Percentiles rank a stretch among this genome's conserved stretches.
Conservation (phyloP, 495 filamentous ascomycete genomes). For the Podospora tetraspora region DNA sequence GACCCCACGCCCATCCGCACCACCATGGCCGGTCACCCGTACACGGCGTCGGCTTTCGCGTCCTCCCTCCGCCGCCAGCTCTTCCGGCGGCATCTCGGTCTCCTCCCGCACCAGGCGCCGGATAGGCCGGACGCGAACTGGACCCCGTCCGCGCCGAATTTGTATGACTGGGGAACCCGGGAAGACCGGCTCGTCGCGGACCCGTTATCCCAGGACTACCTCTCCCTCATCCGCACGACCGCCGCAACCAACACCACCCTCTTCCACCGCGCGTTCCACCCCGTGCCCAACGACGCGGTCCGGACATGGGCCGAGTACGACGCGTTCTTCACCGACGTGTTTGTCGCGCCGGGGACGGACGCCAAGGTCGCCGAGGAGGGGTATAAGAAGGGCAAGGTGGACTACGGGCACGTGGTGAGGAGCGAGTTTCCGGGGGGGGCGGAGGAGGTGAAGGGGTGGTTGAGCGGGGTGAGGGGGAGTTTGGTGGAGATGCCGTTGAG, state of each 20-base stretch:
- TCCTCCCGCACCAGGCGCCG: slow-evolving; percentile 65
- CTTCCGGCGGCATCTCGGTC: slow-evolving; percentile 86
- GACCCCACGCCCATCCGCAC: slow-evolving; percentile 66
- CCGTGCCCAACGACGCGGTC: slow-evolving; percentile 76
- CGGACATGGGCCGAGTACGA: slow-evolving; percentile 83
- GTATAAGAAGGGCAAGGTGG: slow-evolving; percentile 40
- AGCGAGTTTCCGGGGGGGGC: slow-evolving; percentile 68
- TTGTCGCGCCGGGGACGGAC: slow-evolving; percentile 47
- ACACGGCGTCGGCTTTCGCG: slow-evolving; percentile 73
- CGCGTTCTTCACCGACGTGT: slow-evolving; percentile 66
- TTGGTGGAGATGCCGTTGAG: slow-evolving; percentile 90
- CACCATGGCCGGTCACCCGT: slow-evolving; percentile 65
- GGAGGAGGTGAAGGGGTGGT: slow-evolving; percentile 72
- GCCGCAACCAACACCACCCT: slow-evolving; percentile 79
- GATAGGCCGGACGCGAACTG: slow-evolving; percentile 64
- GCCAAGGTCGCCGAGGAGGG: slow-evolving; percentile 21
- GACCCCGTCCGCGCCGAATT: slow-evolving; percentile 67
- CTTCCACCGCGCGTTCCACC: slow-evolving; percentile 81
- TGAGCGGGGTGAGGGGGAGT: slow-evolving; percentile 69
- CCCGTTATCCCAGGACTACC: slow-evolving; percentile 55
- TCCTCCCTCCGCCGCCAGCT: slow-evolving; percentile 75
- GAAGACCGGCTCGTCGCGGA: slow-evolving; percentile 74
- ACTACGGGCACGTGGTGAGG: slow-evolving; percentile 81
- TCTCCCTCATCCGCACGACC: slow-evolving; percentile 64
- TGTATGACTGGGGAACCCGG: slow-evolving; percentile 73